Base-by-base conservation (phyloP, 495 filamentous ascomycete species). In the Astrocystis sublimbata region DNA sequence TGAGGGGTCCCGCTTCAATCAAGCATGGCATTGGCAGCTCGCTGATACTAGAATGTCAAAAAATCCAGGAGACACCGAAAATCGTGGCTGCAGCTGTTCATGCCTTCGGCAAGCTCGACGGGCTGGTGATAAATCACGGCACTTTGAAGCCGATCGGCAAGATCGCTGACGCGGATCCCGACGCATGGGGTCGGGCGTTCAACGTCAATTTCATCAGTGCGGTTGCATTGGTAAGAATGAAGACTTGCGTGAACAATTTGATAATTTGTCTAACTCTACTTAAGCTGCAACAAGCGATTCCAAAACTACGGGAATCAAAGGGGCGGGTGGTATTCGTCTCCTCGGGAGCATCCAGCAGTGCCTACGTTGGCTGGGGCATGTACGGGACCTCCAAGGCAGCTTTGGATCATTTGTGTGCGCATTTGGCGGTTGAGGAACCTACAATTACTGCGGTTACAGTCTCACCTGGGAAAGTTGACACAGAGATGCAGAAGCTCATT, bases 371-470 rank as follows among this genome's bases (percentile, higher is more conserved):
- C 1, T 97, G 94, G 93, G 82, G 81, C 35, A 78, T 79, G 0
- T 98, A 98, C 68, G 92, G 91, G 4, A 83, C 90, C 3, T 87
- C 88, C 13, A 98, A 98, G 74, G 93, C 94, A 2, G 92, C 92
- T 0, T 73, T 97, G 70, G 96, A 96, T 76, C 88, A 93, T 69
- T 79, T 98, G 0, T 84, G 85, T 15, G 68, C 81, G 53, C 92
- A 89, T 17, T 64, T 98, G 23, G 88, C 85, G 1, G 81, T 79
- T 8, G 94, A 98, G 65, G 94, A 97, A 73, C 86, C 90, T 7
- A 81, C 88, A 15, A 83, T 96, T 54, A 89, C 83, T 3, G 83
- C 82, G 7, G 71, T 98, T 3, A 66, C 82, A 2, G 78, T 98
- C 46, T 84, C 89, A 42, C 94, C 94, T 0, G 94, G 94, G 6